Evolutionary conservation across 2,329 filamentous ascomycete genomes (phyloP).

Genomic region (Fusarium penzigii): DNA sequence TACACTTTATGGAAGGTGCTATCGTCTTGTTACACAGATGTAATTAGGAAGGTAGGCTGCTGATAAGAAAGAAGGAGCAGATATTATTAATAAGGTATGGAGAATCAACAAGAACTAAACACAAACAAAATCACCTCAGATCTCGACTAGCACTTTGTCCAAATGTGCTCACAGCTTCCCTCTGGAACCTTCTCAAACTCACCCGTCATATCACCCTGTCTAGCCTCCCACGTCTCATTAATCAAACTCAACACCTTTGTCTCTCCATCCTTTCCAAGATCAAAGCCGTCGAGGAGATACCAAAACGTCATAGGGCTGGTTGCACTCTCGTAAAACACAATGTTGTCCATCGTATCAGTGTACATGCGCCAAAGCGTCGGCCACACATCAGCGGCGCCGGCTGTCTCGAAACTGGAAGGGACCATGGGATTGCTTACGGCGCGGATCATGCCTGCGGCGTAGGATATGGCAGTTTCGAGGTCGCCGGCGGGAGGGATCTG

Average conservation of each 20-base stretch:
- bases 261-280: constrained; percentile 1
- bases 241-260: constrained; percentile 4
- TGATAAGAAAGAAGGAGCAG: too few relatives aligned
- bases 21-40: too few relatives aligned
- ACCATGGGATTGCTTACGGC: constrained; percentile 16
- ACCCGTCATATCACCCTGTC: too few relatives aligned
- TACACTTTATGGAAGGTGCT: too few relatives aligned
- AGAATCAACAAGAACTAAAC: too few relatives aligned
- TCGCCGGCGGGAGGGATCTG: constrained; percentile 6
- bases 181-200: too few relatives aligned
- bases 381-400: constrained; percentile 8
- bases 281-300: constrained; percentile 5
- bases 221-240: constrained; percentile 2
- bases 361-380: constrained; percentile 19
- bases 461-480: constrained; percentile 10
- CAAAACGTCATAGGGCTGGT: constrained; percentile 10
- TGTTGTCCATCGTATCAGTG: constrained; percentile 4
- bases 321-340: constrained; percentile 17
- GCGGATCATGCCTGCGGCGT: constrained; percentile 19
- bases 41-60: too few relatives aligned
- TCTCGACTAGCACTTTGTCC: too few relatives aligned
- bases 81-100: too few relatives aligned
- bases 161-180: too few relatives aligned
- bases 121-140: too few relatives aligned
- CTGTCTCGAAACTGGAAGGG: background rate